Percentiles rank a stretch among this genome's conserved stretches.
These are phyloP conservation scores for Trichoderma parareesei DNA, from an alignment of 495 filamentous ascomycete genomes.

Conservation along the genomic window DNA sequence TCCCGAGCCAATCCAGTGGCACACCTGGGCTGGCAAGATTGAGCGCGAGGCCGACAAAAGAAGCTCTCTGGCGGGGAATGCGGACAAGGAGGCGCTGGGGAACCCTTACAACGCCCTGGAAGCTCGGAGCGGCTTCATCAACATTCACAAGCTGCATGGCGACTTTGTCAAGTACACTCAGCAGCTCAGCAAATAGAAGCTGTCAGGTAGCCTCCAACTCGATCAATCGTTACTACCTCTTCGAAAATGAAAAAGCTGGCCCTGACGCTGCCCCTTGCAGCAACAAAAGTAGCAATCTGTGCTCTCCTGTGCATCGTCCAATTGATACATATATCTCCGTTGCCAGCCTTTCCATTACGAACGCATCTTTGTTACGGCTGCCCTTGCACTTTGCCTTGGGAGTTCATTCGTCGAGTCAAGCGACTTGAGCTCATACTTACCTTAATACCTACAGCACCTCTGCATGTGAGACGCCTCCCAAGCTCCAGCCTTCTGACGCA, in stretches of 20 bases:
- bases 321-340: too few relatives aligned
- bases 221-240: too few relatives aligned
- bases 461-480: not conserved
- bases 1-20: constrained; percentile 70
- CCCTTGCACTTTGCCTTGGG: too few relatives aligned
- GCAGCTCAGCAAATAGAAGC: constrained; percentile 20
- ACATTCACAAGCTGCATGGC: constrained; percentile 58
- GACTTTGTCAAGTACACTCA: constrained; percentile 68
- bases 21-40: constrained; percentile 74
- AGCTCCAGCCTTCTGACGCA: not conserved
- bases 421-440: not conserved
- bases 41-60: constrained; percentile 65
- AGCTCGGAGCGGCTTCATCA: constrained; percentile 39
- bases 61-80: constrained; percentile 44
- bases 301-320: too few relatives aligned
- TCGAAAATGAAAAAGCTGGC: too few relatives aligned
- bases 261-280: too few relatives aligned
- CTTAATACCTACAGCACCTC: not conserved
- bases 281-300: too few relatives aligned
- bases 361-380: too few relatives aligned
- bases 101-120: constrained; percentile 42
- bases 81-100: constrained; percentile 42
- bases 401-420: too few relatives aligned
- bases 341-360: too few relatives aligned
- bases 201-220: too few relatives aligned